Evolutionary conservation across 2,329 filamentous ascomycete species (phyloP).

Genomic region (Plenodomus lindquistii): DNA sequence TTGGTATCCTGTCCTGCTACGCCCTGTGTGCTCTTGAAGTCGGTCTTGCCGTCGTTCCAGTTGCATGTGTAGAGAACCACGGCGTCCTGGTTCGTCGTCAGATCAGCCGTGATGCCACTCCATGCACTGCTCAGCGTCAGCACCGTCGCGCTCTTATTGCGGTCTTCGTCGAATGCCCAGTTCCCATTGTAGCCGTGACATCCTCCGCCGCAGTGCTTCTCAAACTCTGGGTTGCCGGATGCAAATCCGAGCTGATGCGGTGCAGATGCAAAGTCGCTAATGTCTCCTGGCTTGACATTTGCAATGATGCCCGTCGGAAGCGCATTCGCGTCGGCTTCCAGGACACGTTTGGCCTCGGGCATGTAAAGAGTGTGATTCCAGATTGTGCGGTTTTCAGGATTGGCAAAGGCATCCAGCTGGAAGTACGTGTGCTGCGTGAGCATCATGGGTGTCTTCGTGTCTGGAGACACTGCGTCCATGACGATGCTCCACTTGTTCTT

Average conservation of each 20-base stretch:
- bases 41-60: conserved; percentile 42
- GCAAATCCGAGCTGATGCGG: conserved; percentile 39
- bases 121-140: conserved; percentile 34
- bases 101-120: conserved; percentile 39
- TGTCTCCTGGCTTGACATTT: conserved; percentile 23
- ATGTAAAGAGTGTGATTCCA: conserved; percentile 42
- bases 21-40: conserved; percentile 40
- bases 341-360: conserved; percentile 33
- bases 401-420: conserved; percentile 40
- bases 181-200: conserved; percentile 42
- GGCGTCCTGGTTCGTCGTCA: conserved; percentile 38
- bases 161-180: conserved; percentile 34
- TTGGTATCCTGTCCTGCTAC: conserved; percentile 33
- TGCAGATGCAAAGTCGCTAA: conserved; percentile 38
- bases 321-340: conserved; percentile 32
- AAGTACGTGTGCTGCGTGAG: conserved; percentile 43
- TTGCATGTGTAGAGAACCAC: conserved; percentile 42
- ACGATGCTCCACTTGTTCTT: conserved; percentile 40
- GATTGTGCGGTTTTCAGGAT: conserved; percentile 34
- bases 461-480: conserved; percentile 35
- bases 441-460: conserved; percentile 36
- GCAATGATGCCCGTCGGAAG: conserved; percentile 39
- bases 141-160: conserved; percentile 26
- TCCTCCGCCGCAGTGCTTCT: conserved; percentile 38
- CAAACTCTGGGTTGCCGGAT: conserved; percentile 27